Evolutionary conservation across 1,284 basidiomycete genomes (phyloP), one percentile per base, ranked within the genome.

Genomic region (Ceratobasidium sp.): DNA sequence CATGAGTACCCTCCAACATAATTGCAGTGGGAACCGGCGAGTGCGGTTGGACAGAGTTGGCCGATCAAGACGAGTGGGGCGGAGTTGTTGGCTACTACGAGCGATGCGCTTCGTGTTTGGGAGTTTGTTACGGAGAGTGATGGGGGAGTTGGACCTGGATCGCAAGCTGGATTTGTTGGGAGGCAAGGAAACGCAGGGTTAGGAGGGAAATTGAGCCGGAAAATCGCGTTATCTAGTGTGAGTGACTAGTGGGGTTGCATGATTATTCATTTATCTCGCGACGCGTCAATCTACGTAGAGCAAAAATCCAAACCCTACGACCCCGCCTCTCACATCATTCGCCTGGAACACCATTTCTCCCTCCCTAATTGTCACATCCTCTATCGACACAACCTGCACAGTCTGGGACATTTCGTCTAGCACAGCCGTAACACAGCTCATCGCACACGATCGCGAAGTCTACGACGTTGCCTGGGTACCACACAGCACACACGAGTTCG

Each of bases 391-490:
- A 54, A 97, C 96, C 22, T 96, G 96, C 81, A 97, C 95, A 1
- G 91, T 97, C 41, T 97, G 97, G 97, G 98, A 99, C 82, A 95
- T 99, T 81, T 95, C 98, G 79, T 96, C 95, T 1, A 90, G 91
- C 22, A 92, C 93, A n/a, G 97, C 98, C 17, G 90, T 99, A 80
- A 99, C 98, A 0, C 98, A 99, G 82, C 89, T 97, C 78, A 97
- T 97, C 81, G 98, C 98, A 0, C 98, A 99, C 85, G 98, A 99
- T 86, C 90, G 96, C 60, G 98, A 99, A 82, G 98, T 99, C 6
- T 97, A 96, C 83, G 95, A 97, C 81, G 95, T 97, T 63, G 96
- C 95, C 51, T 99, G 98, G 97, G 89, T 98, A n/a, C 98, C 98
- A 1, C 90, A 92, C n/a, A 97, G 95, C 14, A 94, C 94, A 3